A percentile compares a stretch with the other conserved stretches of the same genome.
Conservation (phyloP, 192 early-diverging fungal species). For the Entomortierella chlamydospora region DNA sequence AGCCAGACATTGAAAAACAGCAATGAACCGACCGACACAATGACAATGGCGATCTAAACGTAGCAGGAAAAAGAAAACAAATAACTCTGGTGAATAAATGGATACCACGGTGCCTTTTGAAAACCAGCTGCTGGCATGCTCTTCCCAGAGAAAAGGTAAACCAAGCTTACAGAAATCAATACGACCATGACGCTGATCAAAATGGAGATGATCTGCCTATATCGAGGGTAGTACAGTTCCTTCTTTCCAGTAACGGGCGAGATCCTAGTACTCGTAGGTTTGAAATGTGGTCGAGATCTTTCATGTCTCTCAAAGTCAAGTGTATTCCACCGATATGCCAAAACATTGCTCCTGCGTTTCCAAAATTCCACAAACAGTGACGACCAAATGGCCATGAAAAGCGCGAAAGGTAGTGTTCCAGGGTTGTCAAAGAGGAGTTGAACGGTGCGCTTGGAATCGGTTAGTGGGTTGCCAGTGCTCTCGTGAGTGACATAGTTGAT, state of each 20-base stretch:
- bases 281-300: constrained; percentile 69
- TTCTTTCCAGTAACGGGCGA: constrained; percentile 65
- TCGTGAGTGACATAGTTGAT: constrained; percentile 14
- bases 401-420: constrained; percentile 63
- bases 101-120: too few relatives aligned
- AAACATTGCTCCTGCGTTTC: constrained; percentile 63
- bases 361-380: constrained; percentile 71
- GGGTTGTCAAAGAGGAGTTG: constrained; percentile 68
- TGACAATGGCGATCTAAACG: constrained; percentile 57
- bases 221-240: constrained; percentile 61
- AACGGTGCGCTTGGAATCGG: neutral
- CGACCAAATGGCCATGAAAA: constrained; percentile 74
- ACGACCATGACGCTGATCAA: constrained; percentile 57
- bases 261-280: constrained; percentile 57
- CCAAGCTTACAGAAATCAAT: constrained; percentile 49
- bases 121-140: too few relatives aligned
- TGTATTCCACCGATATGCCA: constrained; percentile 70
- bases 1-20: constrained; percentile 35
- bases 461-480: neutral
- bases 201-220: constrained; percentile 45
- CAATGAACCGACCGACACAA: constrained; percentile 55
- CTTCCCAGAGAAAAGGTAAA: neutral
- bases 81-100: neutral
- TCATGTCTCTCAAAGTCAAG: constrained; percentile 63
- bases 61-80: neutral